Percentiles rank a stretch among this genome's conserved stretches.
These are phyloP conservation scores for Penicillium angulare DNA, from an alignment of 495 filamentous ascomycete species.

Conservation along the genomic window DNA sequence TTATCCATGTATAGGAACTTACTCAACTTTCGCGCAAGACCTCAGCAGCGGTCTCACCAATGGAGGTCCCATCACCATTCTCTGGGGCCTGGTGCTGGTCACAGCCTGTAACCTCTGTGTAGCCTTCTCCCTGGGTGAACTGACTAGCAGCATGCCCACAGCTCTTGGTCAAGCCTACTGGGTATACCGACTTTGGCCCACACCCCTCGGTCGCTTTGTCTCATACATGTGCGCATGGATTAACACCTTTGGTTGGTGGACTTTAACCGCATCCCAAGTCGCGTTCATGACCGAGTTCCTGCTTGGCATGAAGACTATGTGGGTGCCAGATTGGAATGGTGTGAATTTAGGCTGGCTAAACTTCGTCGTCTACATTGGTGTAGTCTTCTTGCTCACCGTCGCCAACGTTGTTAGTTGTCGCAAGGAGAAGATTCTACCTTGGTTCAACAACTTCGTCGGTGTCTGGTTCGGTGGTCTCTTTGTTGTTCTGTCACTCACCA, in stretches of 20 bases:
- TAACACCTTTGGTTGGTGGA: constrained; percentile 53
- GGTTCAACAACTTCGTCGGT: constrained; percentile 49
- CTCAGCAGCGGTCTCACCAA: constrained; percentile 46
- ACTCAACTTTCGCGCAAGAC: constrained; percentile 48
- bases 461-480: constrained; percentile 47
- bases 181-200: constrained; percentile 42
- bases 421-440: constrained; percentile 42
- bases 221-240: constrained; percentile 54
- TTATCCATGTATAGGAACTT: constrained; percentile 30
- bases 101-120: constrained; percentile 48
- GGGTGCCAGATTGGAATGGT: constrained; percentile 38
- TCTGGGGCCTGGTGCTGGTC: constrained; percentile 50
- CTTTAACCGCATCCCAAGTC: constrained; percentile 45
- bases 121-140: constrained; percentile 46
- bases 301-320: constrained; percentile 48
- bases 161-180: constrained; percentile 50
- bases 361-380: constrained; percentile 44
- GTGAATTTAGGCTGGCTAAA: constrained; percentile 41
- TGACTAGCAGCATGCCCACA: constrained; percentile 50
- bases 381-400: constrained; percentile 36
- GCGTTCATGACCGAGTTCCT: constrained; percentile 51
- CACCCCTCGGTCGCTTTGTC: constrained; percentile 36
- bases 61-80: constrained; percentile 46
- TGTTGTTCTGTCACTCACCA: constrained; percentile 39
- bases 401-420: constrained; percentile 47